Base-by-base conservation (phyloP, 495 filamentous ascomycete species). In the Xylaria flabelliformis region DNA sequence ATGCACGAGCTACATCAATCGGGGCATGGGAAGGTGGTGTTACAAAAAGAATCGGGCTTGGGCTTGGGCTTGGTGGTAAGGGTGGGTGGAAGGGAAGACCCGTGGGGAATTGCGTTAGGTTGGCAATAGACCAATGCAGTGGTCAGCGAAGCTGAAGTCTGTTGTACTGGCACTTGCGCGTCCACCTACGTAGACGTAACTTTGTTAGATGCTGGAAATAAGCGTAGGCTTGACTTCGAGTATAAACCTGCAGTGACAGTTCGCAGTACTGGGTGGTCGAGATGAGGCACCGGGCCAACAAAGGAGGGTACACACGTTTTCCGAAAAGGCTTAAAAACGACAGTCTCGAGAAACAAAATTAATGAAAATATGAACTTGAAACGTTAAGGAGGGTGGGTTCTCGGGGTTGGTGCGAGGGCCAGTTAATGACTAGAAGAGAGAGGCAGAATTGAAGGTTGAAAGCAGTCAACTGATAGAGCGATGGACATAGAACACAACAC, bases 311-410 rank as follows among this genome's bases (percentile, higher is more conserved):
- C 29, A 24, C 10, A 34, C 13, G 58, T 17, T 55, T 51, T 51
- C 26, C 10, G 46, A 39, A 13, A 46, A 24, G n/a, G 48, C 59
- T 36, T 21, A 51, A 46, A 24, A 64, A 46, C 41, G 56, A 69
- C 41, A 17, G 42, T 29, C 4, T 34, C 24, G 13, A 24, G 7
- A 17, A 29, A 4, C 10, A 34, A 26, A 24, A 53, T 44, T 12
- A 26, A 56, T 41, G 7, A 64, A 51, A 59, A 10, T 19, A 41
- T 21, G 46, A 29, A 46, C 1, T 41, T 36, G 56, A 34, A 32
- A 56, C 17, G 44, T 71, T 39, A 71, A 64, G 29, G 59, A 71
- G 56, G 13, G 69, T 64, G 32, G 46, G 34, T 64, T 39, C 69
- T 64, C 48, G 58, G 17, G 26, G 42, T 15, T 51, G 34, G 50